Percentiles rank a stretch among this genome's conserved stretches.
phyloP scores from a whole-genome alignment of 805 yeast genomes.

The Metschnikowia gruessii region DNA sequence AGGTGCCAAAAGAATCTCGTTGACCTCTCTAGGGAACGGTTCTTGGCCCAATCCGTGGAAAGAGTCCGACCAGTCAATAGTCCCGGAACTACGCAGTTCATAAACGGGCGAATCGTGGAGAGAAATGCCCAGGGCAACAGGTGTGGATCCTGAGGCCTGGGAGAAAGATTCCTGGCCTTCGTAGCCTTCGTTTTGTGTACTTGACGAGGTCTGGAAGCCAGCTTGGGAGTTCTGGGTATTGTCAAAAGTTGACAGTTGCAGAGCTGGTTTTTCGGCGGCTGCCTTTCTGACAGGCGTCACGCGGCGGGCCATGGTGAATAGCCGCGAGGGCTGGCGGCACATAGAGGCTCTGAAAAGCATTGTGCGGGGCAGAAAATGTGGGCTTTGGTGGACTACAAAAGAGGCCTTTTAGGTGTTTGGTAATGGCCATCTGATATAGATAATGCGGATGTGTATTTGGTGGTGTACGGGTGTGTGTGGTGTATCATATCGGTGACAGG shows the following conservation, averaged over 20 bases:
- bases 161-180: background rate
- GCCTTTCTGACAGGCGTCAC: slow-evolving; percentile 14
- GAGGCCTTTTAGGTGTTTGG: no score
- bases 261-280: slow-evolving; percentile 5
- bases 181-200: background rate
- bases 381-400: no score
- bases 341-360: slow-evolving; percentile 9
- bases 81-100: slow-evolving; percentile 18
- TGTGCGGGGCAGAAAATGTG: background rate
- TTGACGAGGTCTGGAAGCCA: background rate
- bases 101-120: slow-evolving; percentile 26
- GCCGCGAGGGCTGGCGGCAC: slow-evolving; percentile 7
- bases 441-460: no score
- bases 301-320: slow-evolving; percentile 18
- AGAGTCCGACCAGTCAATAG: slow-evolving; percentile 77
- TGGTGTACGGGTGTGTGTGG: no score
- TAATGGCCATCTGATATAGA: no score
- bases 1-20: slow-evolving; percentile 57
- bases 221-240: no score
- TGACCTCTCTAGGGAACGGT: slow-evolving; percentile 66
- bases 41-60: slow-evolving; percentile 80
- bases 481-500: no score
- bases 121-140: slow-evolving; percentile 8
- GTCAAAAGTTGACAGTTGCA: no score
- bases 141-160: background rate